Evolutionary conservation across 148 eudicot species (phyloP).

Genomic region (Drosera capensis): DNA sequence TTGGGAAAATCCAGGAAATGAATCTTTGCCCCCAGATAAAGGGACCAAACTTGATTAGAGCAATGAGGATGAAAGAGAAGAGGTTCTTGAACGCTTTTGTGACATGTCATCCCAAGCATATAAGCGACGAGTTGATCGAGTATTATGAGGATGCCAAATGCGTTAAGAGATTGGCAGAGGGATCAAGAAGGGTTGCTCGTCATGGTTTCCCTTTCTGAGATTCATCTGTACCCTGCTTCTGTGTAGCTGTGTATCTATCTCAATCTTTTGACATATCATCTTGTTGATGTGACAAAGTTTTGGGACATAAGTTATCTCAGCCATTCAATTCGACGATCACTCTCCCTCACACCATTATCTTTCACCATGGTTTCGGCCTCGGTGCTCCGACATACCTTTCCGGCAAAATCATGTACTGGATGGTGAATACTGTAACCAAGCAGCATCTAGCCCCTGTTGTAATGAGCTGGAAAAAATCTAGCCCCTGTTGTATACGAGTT

Average conservation of each 20-base stretch:
- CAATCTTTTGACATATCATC: slow-evolving; percentile 3
- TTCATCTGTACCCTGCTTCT: not conserved
- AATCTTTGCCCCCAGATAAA: slow-evolving; percentile 36
- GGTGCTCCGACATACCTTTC: too few species aligned
- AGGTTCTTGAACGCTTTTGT: slow-evolving; percentile 37
- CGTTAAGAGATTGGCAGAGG: slow-evolving; percentile 38
- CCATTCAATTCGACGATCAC: too few species aligned
- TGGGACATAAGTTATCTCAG: too few species aligned
- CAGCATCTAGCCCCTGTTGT: too few species aligned
- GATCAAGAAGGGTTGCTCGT: slow-evolving; percentile 22
- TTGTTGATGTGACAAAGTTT: too few species aligned
- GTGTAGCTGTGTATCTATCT: too few species aligned
- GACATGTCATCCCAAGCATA: slow-evolving; percentile 31
- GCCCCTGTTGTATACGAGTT: too few species aligned
- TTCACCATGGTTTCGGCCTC: too few species aligned
- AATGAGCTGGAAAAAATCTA: too few species aligned
- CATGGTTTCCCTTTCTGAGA: slow-evolving; percentile 51
- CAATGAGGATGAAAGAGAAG: slow-evolving; percentile 57
- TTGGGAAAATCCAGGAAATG: slow-evolving; percentile 41
- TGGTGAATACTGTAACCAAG: too few species aligned
- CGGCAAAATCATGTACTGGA: too few species aligned
- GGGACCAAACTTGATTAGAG: slow-evolving; percentile 33
- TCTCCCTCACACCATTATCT: too few species aligned
- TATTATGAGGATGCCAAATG: slow-evolving; percentile 32
- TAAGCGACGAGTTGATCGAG: slow-evolving; percentile 29